Base-by-base conservation (phyloP, 164 flowering plant species). In the Stephania yunnanensis region DNA sequence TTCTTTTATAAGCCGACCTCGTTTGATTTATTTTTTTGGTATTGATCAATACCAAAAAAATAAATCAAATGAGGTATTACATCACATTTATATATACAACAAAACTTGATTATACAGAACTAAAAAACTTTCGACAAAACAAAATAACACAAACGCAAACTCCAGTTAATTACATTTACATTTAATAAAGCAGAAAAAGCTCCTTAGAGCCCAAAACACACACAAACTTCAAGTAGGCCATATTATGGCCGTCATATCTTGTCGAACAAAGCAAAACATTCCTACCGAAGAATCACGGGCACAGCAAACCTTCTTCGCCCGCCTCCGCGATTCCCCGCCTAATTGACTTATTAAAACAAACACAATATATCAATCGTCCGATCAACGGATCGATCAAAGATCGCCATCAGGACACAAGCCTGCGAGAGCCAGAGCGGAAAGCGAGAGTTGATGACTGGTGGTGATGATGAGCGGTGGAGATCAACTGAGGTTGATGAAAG, bases 401-500 rank as follows among this genome's bases (percentile, higher is more conserved):
- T 25, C 25, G 25, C 25, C 25, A 74, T 81, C 69, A 81, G 25
- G 81, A 71, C 46, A 76, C 76, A 10, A 71, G 80, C 19, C 82
- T 84, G 48, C 83, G 84, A 72, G 85, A 44, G 44, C 74, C 73
- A 15, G 80, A 10, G n/a, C 82, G 85, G 55, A 73, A 44, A 36
- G 42, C 4, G 5, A 80, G 80, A 7, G 85, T 87, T 0, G 88
- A 25, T 25, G 25, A 85, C 46, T 84, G 85, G 64, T 75, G 52
- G 80, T 25, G 4, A 80, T 76, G 6, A 71, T 66, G 19, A 83
- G 70, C 29, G 1, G 83, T 7, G 86, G 50, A 9, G 82, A 7
- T 7, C 87, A 69, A 5, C 85, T 77, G 78, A 9, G 84, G 72
- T 50, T 77, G 42, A 36, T 36, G 79, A 74, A 85, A 71, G 52